These are phyloP conservation scores for Epithele typhae DNA, from an alignment of 768 basidiomycete species.

Conservation along the genomic window DNA sequence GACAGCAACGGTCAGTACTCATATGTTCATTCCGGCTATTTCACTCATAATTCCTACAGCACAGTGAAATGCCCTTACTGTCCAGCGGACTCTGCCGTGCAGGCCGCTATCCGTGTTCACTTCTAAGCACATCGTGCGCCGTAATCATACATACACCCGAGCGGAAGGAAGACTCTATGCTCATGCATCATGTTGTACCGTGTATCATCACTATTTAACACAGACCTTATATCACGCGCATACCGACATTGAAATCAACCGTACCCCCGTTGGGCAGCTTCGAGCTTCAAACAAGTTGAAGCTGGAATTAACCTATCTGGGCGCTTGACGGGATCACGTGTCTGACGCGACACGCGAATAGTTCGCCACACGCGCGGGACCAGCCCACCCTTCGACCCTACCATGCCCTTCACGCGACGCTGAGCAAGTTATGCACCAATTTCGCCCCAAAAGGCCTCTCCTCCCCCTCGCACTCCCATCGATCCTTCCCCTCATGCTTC, in stretches of 20 bases:
- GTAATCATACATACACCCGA: too few species aligned
- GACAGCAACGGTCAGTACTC: constrained; percentile 69
- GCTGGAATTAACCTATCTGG: too few species aligned
- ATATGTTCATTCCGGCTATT: background rate
- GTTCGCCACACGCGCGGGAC: constrained; percentile 1
- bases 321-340: constrained; percentile 14
- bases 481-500: constrained; percentile 17
- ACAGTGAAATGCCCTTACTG: constrained; percentile 98
- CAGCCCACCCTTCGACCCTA: constrained; percentile 1
- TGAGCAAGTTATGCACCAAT: constrained; percentile 25
- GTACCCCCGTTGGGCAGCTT: too few species aligned
- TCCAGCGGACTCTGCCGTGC: constrained; percentile 68
- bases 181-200: background rate
- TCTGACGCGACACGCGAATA: constrained; percentile 9
- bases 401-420: constrained; percentile 4
- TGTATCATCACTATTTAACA: too few species aligned
- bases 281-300: too few species aligned
- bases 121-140: constrained; percentile 48
- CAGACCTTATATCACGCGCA: too few species aligned
- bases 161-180: background rate
- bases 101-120: constrained; percentile 56
- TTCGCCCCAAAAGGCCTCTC: constrained; percentile 31
- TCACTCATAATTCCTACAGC: constrained; percentile 33
- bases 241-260: too few species aligned
- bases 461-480: constrained; percentile 21